A percentile compares a stretch with the other conserved stretches of the same genome.
These are phyloP conservation scores for Lactarius psammicola DNA, from an alignment of 768 basidiomycete species.

Conservation along the genomic window DNA sequence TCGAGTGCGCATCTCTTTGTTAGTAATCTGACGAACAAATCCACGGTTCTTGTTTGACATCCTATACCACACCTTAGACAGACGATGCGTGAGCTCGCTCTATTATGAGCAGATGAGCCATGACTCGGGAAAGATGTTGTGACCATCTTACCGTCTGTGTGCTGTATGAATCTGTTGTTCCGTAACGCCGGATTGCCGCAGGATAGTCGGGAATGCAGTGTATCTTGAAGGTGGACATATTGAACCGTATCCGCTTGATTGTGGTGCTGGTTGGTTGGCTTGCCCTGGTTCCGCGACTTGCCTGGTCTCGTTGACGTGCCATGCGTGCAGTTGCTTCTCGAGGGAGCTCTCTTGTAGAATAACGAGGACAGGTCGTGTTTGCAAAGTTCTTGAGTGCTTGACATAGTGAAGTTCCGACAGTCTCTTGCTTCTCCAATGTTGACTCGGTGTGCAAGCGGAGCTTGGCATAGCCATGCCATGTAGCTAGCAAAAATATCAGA, in stretches of 20 bases:
- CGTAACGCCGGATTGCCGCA: background rate
- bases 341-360: background rate
- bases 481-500: slow-evolving; percentile 30
- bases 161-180: background rate
- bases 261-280: too few species aligned
- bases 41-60: background rate
- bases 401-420: background rate
- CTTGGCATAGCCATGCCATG: background rate
- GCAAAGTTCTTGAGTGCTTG: background rate
- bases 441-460: background rate
- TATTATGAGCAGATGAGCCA: too few species aligned
- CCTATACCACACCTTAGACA: background rate
- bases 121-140: too few species aligned
- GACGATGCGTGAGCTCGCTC: background rate
- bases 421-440: background rate
- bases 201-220: background rate
- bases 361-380: background rate
- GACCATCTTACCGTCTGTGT: background rate
- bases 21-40: background rate
- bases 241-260: background rate
- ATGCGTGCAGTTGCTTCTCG: background rate
- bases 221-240: background rate
- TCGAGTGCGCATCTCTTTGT: background rate
- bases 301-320: too few species aligned
- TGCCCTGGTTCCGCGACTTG: too few species aligned